phyloP scores from a whole-genome alignment of 805 yeast genomes.

The Yarrowia sp. region DNA sequence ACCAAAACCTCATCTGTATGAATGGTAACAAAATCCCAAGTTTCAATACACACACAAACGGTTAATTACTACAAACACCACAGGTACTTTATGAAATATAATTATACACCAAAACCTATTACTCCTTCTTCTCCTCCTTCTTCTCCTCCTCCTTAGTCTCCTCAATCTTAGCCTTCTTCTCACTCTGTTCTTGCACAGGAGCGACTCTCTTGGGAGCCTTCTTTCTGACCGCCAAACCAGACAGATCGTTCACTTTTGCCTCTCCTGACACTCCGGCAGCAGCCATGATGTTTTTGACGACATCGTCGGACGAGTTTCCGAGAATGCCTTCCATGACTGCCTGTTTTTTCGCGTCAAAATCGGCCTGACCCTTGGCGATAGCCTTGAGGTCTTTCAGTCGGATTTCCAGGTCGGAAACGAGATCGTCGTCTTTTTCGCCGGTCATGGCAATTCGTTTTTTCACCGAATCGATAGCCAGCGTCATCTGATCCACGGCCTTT shows the following conservation, averaged over 20 bases:
- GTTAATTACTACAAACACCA: too few species aligned
- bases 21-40: too few species aligned
- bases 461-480: conserved; percentile 60
- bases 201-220: conserved; percentile 38
- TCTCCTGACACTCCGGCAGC: not conserved
- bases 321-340: conserved; percentile 88
- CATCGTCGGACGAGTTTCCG: conserved; percentile 59
- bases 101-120: not conserved
- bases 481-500: conserved; percentile 62
- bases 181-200: conserved; percentile 23
- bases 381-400: conserved; percentile 45
- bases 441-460: conserved; percentile 52
- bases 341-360: conserved; percentile 67
- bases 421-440: conserved; percentile 52
- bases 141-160: not conserved
- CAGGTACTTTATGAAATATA: not conserved
- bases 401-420: conserved; percentile 49
- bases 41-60: too few species aligned
- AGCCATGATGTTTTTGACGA: conserved; percentile 19
- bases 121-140: conserved; percentile 10
- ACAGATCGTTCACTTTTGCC: conserved; percentile 4
- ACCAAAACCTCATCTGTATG: too few species aligned
- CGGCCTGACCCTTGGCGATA: conserved; percentile 28
- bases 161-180: conserved; percentile 26
- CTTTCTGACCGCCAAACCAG: conserved; percentile 32